phyloP scores from a whole-genome alignment of 2,329 filamentous ascomycete species.

The Venturia nashicola region DNA sequence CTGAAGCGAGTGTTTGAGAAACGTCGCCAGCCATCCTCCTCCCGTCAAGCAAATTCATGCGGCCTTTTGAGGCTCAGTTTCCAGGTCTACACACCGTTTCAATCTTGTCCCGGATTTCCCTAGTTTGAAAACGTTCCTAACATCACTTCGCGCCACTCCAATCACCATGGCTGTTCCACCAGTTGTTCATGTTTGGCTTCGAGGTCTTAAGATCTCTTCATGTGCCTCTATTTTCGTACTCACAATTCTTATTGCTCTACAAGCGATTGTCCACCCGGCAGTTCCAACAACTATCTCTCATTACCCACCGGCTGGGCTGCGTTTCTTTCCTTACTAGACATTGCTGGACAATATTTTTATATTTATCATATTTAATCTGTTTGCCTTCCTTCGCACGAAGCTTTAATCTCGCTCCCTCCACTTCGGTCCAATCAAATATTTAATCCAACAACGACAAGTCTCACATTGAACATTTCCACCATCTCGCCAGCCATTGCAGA shows the following conservation, averaged over 20 bases:
- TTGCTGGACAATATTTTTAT: slow-evolving; percentile 27
- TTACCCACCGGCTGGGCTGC: slow-evolving; percentile 42
- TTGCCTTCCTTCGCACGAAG: neutral
- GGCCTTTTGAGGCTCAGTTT: slow-evolving; percentile 9
- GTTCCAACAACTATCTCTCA: slow-evolving; percentile 34
- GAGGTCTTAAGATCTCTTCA: neutral
- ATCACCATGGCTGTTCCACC: slow-evolving; percentile 25
- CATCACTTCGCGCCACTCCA: slow-evolving; percentile 27
- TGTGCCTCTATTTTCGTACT: neutral
- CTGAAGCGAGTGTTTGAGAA: slow-evolving; percentile 5
- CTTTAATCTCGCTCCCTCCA: neutral
- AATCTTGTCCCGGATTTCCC: slow-evolving; percentile 1
- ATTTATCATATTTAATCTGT: slow-evolving; percentile 6
- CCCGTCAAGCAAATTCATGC: slow-evolving; percentile 10
- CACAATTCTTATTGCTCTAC: slow-evolving; percentile 16
- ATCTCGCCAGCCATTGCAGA: neutral
- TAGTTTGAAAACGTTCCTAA: slow-evolving; percentile 30
- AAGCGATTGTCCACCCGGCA: slow-evolving; percentile 16
- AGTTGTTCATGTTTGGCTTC: slow-evolving; percentile 6
- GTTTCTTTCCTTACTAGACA: slow-evolving; percentile 36
- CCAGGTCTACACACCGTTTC: slow-evolving; percentile 5
- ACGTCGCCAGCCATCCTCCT: slow-evolving; percentile 8
- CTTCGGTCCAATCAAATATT: neutral
- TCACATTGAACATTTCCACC: slow-evolving; percentile 3
- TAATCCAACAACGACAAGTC: neutral